A percentile compares a stretch with the other conserved stretches of the same genome.
Conservation (phyloP, 2,329 filamentous ascomycete species). For the Raffaelea arxii region DNA sequence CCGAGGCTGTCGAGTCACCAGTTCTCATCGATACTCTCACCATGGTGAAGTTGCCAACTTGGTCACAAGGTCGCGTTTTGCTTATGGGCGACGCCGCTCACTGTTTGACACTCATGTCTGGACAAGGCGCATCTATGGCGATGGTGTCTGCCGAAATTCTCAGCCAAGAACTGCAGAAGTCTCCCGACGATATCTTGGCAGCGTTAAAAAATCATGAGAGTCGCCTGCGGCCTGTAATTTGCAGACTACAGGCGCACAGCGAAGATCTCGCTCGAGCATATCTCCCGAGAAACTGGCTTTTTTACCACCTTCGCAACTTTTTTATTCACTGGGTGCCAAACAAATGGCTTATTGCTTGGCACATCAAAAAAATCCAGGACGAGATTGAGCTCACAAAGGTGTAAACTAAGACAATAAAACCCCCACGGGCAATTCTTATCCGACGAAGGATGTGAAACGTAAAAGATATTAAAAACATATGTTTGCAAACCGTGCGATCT, state of each 20-base stretch:
- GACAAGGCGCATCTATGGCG: neutral
- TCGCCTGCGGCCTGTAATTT: neutral
- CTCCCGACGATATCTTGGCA: neutral
- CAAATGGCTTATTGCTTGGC: neutral
- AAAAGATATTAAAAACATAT: too few relatives aligned
- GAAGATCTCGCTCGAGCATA: neutral
- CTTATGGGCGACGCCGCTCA: slow-evolving; percentile 1
- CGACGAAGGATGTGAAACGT: too few relatives aligned
- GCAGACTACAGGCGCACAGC: neutral
- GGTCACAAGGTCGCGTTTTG: neutral
- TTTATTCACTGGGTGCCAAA: neutral
- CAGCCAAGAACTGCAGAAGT: neutral
- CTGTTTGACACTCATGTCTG: neutral
- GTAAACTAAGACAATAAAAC: too few relatives aligned
- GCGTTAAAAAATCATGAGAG: neutral
- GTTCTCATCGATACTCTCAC: neutral
- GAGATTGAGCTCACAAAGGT: neutral
- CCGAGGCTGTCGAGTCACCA: too few relatives aligned
- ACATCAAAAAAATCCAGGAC: neutral
- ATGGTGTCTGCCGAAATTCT: neutral
- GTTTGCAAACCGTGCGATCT: too few relatives aligned
- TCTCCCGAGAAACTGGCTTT: neutral
- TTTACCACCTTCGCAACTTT: neutral
- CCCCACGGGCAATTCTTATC: too few relatives aligned
- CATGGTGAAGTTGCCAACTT: neutral